A percentile compares a stretch with the other conserved stretches of the same genome.
phyloP scores from a whole-genome alignment of 768 basidiomycete genomes.

The Boletus sensibilis region DNA sequence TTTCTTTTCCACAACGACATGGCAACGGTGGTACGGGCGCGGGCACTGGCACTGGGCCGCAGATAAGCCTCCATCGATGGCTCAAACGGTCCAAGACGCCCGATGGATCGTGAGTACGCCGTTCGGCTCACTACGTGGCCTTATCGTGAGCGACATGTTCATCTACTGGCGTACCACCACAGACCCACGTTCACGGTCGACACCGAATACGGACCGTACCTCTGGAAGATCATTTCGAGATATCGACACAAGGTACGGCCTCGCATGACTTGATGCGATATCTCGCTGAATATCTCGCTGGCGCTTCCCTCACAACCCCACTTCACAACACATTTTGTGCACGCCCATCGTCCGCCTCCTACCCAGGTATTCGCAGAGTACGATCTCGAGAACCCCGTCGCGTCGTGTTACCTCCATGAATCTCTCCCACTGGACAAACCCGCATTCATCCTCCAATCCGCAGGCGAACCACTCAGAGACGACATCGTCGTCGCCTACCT shows the following conservation, averaged over 20 bases:
- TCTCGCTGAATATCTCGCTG: neutral
- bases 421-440: constrained; percentile 10
- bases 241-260: constrained; percentile 22
- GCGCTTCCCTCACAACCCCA: neutral
- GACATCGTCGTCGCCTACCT: constrained; percentile 30
- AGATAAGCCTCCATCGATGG: constrained; percentile 28
- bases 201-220: constrained; percentile 23
- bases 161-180: neutral
- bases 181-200: constrained; percentile 23
- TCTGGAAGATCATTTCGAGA: constrained; percentile 28
- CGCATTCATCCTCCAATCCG: constrained; percentile 21
- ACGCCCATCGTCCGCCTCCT: neutral
- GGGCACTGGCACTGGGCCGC: neutral
- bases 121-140: neutral
- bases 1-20: constrained; percentile 26
- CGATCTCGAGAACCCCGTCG: constrained; percentile 25
- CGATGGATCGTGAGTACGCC: constrained; percentile 24
- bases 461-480: constrained; percentile 30
- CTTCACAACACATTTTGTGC: neutral
- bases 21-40: neutral
- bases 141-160: neutral
- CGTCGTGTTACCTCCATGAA: constrained; percentile 20
- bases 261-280: neutral
- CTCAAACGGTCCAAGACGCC: constrained; percentile 24
- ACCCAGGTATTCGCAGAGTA: constrained; percentile 23